Evolutionary conservation across 352 stramenopile genomes (phyloP), one percentile per base, ranked within the genome.

Genomic region (Halophytophthora batemanensis): DNA sequence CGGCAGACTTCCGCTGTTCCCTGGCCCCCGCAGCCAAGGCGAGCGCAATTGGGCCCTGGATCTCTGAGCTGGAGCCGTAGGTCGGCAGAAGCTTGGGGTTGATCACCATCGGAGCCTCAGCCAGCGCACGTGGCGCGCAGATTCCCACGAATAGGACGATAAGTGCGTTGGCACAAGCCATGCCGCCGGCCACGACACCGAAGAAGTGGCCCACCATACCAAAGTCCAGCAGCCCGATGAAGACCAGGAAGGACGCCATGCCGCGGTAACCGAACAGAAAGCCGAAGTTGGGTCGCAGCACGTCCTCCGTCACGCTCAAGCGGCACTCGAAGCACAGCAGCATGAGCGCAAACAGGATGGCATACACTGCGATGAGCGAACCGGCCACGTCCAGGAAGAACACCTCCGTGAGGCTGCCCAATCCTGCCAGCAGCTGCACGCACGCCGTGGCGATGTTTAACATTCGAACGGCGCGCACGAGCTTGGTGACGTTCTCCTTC

Each of bases 221-320:
- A 22, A 86, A 58, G 18, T 83, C 72, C n/a, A 86, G 59, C 45
- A 86, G 53, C 8, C 75, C 75, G 37, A 86, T 66, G 56, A 86
- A 82, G 40, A 86, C 49, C 21, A 86, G 61, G 34, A 72, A 83
- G 6, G 47, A 71, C 2, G 72, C 59, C 50, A 80, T 74, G 1
- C 75, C 75, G 13, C 66, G 60, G 54, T 77, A 82, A 34, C 70
- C 73, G 53, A 73, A 86, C 14, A 86, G 53, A 53, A 86, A 86
- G 22, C 72, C 75, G 45, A 83, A 86, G 57, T 86, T 83, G 14
- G 63, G 53, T 23, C 66, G 75, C 29, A 86, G 59, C 34, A 71
- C 58, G 33, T 59, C 62, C 41, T 86, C 69, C 19, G 71, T 82
- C 31, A 57, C 40, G 6, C 37, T 58, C 22, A 86, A 64, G 46